Evolutionary conservation across 345 rosid genomes (phyloP), one percentile per base, ranked within the genome.

Genomic region (Atalantia buxifolia): DNA sequence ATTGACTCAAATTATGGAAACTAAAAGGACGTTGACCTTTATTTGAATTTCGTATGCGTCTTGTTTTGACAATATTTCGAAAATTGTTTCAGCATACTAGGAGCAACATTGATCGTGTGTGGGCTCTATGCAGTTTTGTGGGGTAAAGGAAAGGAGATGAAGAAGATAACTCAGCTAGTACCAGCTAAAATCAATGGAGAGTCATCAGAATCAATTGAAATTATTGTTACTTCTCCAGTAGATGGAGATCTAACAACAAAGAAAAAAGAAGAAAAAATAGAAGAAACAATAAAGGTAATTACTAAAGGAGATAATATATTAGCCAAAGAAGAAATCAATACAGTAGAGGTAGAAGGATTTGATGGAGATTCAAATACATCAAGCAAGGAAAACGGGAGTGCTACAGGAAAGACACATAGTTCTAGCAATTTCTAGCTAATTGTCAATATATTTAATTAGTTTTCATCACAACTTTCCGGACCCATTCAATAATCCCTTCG

Each of bases 71-170:
- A 45, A 13, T 45, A 12, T 2, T 48, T 56, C 30, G 40, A 31
- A 4, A 10, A n/a, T 1, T 71, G 45, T 36, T 67, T 62, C 84
- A 91, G 93, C 78, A 31, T 88, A 45, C n/a, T 86, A 22, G 94
- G 92, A 75, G 84, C 82, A 62, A 75, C 74, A 0, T 35, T 92
- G 71, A 88, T 92, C 13, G 76, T 90, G 18, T 72, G 77, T 8
- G 90, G 92, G 9, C 12, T 88, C 6, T 92, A 90, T 70, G 62
- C 31, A 40, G 92, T 90, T 72, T 61, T 87, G n/a, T 92, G 93
- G 94, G 89, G 88, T 7, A 83, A 90, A 65, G n/a, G 62, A 59
- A 81, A 79, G 40, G 93, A 88, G 83, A 81, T 36, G 73, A 79
- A 76, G 78, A 74, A 68, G 71, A 59, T 48, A 30, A 42, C 35